phyloP scores from a whole-genome alignment of 192 early-diverging fungal genomes.

The Funneliformis geosporum region DNA sequence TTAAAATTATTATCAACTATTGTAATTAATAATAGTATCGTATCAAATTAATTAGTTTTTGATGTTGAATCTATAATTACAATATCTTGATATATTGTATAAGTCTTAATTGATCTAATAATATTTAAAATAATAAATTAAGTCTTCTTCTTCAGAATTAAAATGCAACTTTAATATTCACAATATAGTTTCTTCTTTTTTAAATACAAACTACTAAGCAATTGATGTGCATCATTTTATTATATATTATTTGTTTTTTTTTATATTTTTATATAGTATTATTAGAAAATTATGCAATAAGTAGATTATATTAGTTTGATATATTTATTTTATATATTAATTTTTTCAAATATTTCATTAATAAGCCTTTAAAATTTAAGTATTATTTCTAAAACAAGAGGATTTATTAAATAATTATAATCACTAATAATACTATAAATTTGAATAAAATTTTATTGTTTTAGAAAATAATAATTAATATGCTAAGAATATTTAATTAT shows the following conservation, averaged over 20 bases:
- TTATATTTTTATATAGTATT: background rate
- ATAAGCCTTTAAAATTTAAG: background rate
- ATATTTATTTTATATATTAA: background rate
- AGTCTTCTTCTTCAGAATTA: background rate
- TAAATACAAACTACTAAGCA: background rate
- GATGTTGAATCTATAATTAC: background rate
- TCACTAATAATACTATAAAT: background rate
- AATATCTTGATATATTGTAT: background rate
- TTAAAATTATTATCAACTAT: background rate
- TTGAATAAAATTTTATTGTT: background rate
- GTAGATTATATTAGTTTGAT: background rate
- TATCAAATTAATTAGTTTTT: slow-evolving; percentile 2
- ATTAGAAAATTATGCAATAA: background rate
- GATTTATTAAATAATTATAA: background rate
- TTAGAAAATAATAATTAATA: background rate
- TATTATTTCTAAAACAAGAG: background rate
- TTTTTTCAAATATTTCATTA: background rate
- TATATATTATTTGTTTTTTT: background rate
- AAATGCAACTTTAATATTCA: background rate
- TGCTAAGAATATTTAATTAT: background rate
- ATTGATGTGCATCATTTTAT: background rate
- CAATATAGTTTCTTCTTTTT: background rate
- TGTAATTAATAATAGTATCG: background rate
- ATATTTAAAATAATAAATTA: background rate
- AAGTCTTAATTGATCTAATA: background rate